Evolutionary conservation across 495 filamentous ascomycete species (phyloP).

Genomic region (Aspergillus haitiensis): DNA sequence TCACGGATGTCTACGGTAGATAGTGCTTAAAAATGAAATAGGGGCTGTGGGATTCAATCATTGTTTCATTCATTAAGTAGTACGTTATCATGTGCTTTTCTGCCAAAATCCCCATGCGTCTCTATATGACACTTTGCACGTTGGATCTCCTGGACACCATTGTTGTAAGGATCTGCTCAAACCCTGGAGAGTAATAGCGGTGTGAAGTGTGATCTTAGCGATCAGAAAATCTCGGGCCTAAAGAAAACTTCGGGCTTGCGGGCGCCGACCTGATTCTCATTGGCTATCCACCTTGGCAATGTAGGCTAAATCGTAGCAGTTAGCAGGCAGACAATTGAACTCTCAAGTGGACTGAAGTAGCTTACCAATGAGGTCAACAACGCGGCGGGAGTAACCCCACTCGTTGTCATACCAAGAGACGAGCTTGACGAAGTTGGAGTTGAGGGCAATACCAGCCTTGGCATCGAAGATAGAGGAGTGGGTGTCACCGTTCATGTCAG

Average conservation of each 20-base stretch:
- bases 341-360: not conserved
- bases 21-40: not conserved
- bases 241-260: slow-evolving; percentile 39
- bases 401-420: slow-evolving; percentile 98
- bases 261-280: slow-evolving; percentile 44
- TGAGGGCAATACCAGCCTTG: slow-evolving; percentile 98
- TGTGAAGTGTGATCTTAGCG: slow-evolving; percentile 9
- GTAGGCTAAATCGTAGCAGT: slow-evolving; percentile 56
- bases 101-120: slow-evolving; percentile 16
- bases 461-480: slow-evolving; percentile 98
- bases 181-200: slow-evolving; percentile 4
- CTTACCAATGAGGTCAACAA: slow-evolving; percentile 83
- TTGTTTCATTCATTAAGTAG: slow-evolving; percentile 36
- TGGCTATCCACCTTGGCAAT: slow-evolving; percentile 81
- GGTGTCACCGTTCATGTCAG: slow-evolving; percentile 86
- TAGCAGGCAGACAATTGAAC: slow-evolving; percentile 15
- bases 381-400: slow-evolving; percentile 98
- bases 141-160: slow-evolving; percentile 10
- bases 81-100: slow-evolving; percentile 34
- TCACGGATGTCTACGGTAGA: not conserved
- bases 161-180: slow-evolving; percentile 10
- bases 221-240: slow-evolving; percentile 28
- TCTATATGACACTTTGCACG: slow-evolving; percentile 5
- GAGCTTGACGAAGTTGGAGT: slow-evolving; percentile 98
- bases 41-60: slow-evolving; percentile 14